phyloP scores from a whole-genome alignment of 208 protist genomes.

The Acanthamoeba castellanii region DNA sequence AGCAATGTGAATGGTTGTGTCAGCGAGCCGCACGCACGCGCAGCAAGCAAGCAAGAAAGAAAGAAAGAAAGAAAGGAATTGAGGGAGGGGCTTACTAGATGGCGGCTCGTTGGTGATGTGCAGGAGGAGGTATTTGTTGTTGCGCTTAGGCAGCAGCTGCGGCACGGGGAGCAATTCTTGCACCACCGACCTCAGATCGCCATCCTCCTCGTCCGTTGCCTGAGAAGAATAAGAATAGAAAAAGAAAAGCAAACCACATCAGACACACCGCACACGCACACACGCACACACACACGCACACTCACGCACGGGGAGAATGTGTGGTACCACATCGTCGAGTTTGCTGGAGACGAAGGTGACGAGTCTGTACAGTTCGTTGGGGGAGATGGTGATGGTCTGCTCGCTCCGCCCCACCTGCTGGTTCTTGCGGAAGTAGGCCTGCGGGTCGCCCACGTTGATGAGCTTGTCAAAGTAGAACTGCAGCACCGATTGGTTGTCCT shows the following conservation, averaged over 20 bases:
- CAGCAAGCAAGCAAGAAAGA: not conserved
- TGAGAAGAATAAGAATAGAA: not conserved
- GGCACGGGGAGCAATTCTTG: conserved; percentile 60
- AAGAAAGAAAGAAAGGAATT: not conserved
- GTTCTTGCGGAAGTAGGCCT: conserved; percentile 55
- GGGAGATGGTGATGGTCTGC: conserved; percentile 69
- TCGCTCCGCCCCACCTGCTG: conserved; percentile 47
- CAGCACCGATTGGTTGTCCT: conserved; percentile 69
- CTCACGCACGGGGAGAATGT: not conserved
- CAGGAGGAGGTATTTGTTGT: conserved; percentile 67
- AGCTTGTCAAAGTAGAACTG: conserved; percentile 68
- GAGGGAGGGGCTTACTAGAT: not conserved
- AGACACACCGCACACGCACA: not conserved
- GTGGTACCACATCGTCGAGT: conserved; percentile 46
- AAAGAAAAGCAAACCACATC: not conserved
- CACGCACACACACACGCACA: not conserved
- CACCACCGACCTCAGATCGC: not conserved
- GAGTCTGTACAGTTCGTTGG: conserved; percentile 60
- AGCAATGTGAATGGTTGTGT: not conserved
- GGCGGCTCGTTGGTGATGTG: conserved; percentile 41
- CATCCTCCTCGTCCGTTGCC: conserved; percentile 43
- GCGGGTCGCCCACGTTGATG: conserved; percentile 71
- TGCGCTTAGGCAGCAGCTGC: conserved; percentile 1
- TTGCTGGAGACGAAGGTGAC: conserved; percentile 31
- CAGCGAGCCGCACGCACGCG: not conserved